Evolutionary conservation across 306 rosid genomes (phyloP).

Genomic region (Trifolium dubium): DNA sequence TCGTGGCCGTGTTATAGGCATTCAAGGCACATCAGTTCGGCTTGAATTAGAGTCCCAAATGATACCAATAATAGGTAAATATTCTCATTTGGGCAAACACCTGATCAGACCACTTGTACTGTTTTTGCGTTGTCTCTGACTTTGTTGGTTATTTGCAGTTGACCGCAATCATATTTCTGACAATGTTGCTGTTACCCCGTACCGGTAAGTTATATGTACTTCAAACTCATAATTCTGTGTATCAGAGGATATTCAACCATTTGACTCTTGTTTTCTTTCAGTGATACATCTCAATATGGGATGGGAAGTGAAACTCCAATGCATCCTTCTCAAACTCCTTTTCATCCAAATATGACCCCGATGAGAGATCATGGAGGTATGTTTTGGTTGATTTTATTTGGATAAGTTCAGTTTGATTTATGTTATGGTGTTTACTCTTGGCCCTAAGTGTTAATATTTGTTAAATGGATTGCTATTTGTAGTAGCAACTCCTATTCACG

Average conservation of each 20-base stretch:
- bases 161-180: slow-evolving; percentile 87
- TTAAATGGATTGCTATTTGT: slow-evolving; percentile 40
- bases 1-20: slow-evolving; percentile 90
- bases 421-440: neutral
- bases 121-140: slow-evolving; percentile 36
- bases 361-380: slow-evolving; percentile 96
- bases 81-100: neutral
- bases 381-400: slow-evolving; percentile 37
- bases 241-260: slow-evolving; percentile 17
- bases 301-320: slow-evolving; percentile 99
- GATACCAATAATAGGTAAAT: slow-evolving; percentile 91
- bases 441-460: slow-evolving; percentile 20
- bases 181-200: slow-evolving; percentile 80
- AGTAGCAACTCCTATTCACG: slow-evolving; percentile 98
- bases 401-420: slow-evolving; percentile 37
- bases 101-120: neutral
- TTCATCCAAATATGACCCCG: slow-evolving; percentile 97
- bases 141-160: slow-evolving; percentile 61
- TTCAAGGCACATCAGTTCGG: slow-evolving; percentile 77
- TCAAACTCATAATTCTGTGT: slow-evolving; percentile 22
- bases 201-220: slow-evolving; percentile 62
- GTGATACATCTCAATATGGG: slow-evolving; percentile 79
- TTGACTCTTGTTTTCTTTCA: slow-evolving; percentile 43
- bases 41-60: slow-evolving; percentile 96
- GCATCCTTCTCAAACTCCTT: slow-evolving; percentile 97